These are phyloP conservation scores for Camellia lanceoleosa DNA, from an alignment of 148 eudicot genomes.

Conservation along the genomic window DNA sequence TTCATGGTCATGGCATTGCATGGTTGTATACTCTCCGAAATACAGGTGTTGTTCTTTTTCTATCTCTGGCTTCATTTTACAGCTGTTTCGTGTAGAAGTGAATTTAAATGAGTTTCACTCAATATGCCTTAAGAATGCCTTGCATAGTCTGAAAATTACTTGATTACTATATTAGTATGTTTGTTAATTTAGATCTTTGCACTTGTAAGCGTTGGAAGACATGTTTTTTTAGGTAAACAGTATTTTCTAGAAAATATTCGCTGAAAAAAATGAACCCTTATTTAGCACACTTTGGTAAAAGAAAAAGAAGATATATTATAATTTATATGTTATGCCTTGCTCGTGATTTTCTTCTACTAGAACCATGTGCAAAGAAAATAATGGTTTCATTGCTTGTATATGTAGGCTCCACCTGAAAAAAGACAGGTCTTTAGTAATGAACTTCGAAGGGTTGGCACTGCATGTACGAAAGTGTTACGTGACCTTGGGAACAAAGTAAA, in stretches of 20 bases:
- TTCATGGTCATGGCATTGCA: constrained; percentile 94
- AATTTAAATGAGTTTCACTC: not conserved
- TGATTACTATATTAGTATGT: not conserved
- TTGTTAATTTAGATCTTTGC: not conserved
- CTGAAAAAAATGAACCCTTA: not conserved
- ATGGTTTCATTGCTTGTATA: constrained; percentile 1
- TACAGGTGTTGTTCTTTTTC: constrained; percentile 57
- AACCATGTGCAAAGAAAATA: not conserved
- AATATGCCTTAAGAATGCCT: not conserved
- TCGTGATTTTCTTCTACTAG: not conserved
- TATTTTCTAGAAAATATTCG: not conserved
- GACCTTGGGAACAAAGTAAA: constrained; percentile 70
- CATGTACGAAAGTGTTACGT: constrained; percentile 76
- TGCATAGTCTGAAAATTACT: not conserved
- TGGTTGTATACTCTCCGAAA: constrained; percentile 84
- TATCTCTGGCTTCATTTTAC: not conserved
- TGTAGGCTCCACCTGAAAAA: constrained; percentile 78
- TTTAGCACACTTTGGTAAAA: not conserved
- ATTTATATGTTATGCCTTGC: not conserved
- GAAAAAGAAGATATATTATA: not conserved
- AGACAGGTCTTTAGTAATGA: constrained; percentile 61
- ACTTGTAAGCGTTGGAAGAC: not conserved
- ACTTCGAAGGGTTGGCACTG: constrained; percentile 71
- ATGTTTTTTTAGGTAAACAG: not conserved
- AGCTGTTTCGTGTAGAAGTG: not conserved